Conservation (phyloP, 78 protist genomes). For the Acrasis kona region DNA sequence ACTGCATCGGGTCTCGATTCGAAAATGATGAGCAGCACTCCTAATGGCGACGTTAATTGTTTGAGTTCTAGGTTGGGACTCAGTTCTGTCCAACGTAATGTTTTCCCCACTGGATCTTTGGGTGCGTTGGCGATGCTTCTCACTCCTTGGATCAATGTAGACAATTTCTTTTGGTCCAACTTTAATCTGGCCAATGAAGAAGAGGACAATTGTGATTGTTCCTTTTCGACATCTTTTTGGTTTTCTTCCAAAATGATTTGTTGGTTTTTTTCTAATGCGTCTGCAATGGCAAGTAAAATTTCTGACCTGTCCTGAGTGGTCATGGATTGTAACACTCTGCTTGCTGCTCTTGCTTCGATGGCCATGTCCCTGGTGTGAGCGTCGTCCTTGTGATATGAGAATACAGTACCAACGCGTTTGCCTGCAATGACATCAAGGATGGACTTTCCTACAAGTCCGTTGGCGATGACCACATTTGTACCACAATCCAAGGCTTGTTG, state of each 20-base stretch:
- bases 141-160: neutral
- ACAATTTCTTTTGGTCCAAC: constrained; percentile 11
- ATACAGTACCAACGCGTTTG: constrained; percentile 19
- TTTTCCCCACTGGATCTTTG: constrained; percentile 20
- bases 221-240: neutral
- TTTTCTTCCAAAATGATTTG: neutral
- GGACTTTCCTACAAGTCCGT: neutral
- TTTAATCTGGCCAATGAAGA: constrained; percentile 3
- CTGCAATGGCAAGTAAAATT: neutral
- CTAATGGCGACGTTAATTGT: constrained; percentile 46
- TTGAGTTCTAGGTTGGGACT: constrained; percentile 31
- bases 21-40: constrained; percentile 67
- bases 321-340: neutral
- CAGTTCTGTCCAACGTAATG: neutral
- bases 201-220: neutral
- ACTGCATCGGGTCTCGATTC: constrained; percentile 67
- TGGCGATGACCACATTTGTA: constrained; percentile 15
- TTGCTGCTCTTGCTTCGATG: neutral
- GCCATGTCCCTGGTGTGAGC: neutral
- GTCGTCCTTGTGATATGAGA: neutral
- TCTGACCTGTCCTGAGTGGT: neutral
- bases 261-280: neutral
- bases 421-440: neutral
- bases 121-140: neutral
- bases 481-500: constrained; percentile 3